These are phyloP conservation scores for Limnanthes douglasii DNA, from an alignment of 345 rosid species.

Conservation along the genomic window DNA sequence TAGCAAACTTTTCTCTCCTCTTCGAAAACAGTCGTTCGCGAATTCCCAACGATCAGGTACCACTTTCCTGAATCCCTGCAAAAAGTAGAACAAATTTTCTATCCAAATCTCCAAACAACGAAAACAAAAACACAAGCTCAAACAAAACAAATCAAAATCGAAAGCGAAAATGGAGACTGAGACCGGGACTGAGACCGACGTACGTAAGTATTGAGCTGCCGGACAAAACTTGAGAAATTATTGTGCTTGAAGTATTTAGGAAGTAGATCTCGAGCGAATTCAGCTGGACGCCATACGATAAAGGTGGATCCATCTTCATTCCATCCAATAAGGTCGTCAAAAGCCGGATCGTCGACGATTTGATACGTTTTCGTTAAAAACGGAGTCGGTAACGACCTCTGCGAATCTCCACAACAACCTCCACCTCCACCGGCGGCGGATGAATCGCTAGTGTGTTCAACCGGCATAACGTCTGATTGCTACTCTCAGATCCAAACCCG, in stretches of 20 bases:
- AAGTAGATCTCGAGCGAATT: conserved; percentile 83
- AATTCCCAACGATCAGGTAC: conserved; percentile 98
- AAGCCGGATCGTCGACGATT: conserved; percentile 63
- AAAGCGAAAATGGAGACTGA: neutral
- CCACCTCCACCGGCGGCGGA: conserved; percentile 21
- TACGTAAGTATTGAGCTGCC: conserved; percentile 94
- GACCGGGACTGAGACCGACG: conserved; percentile 8
- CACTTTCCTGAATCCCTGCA: conserved; percentile 90
- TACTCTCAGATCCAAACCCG: conserved; percentile 18
- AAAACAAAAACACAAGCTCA: neutral
- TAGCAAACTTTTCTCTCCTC: conserved; percentile 66
- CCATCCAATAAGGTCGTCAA: conserved; percentile 78
- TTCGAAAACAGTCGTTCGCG: conserved; percentile 56
- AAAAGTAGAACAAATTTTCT: too few species aligned
- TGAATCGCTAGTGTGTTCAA: conserved; percentile 52
- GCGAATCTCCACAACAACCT: conserved; percentile 33
- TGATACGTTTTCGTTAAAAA: conserved; percentile 78
- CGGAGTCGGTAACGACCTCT: conserved; percentile 81
- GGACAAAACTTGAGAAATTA: conserved; percentile 91
- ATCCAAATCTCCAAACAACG: too few species aligned
- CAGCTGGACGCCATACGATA: conserved; percentile 91
- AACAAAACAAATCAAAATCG: neutral
- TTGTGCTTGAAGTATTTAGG: conserved; percentile 93
- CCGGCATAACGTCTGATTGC: conserved; percentile 28
- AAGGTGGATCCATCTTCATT: conserved; percentile 80